Conservation (phyloP, 2,329 filamentous ascomycete species). For the Ophiostoma perfectum region DNA sequence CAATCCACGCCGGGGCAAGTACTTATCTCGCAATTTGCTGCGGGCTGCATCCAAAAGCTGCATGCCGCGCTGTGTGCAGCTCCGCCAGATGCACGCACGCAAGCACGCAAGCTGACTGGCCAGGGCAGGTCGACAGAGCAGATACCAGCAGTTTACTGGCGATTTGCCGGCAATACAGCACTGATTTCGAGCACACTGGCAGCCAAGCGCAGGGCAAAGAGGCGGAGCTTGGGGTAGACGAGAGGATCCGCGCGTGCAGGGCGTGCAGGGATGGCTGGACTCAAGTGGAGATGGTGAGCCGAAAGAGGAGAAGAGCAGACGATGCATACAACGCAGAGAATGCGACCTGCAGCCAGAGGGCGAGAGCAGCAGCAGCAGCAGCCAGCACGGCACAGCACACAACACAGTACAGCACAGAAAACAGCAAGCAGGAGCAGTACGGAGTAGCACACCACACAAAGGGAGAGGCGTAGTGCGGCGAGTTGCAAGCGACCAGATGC, state of each 20-base stretch:
- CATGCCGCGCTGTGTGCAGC: not conserved
- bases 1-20: not conserved
- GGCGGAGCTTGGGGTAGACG: not conserved
- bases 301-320: slow-evolving; percentile 6
- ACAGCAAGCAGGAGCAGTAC: too few species aligned
- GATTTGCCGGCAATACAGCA: too few species aligned
- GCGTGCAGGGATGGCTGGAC: not conserved
- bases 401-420: too few species aligned
- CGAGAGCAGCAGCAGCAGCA: not conserved
- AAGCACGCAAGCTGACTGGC: not conserved
- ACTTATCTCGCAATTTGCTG: not conserved
- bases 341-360: not conserved
- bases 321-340: not conserved
- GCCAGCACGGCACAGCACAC: not conserved
- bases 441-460: too few species aligned
- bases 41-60: not conserved
- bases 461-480: too few species aligned
- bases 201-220: not conserved
- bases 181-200: too few species aligned
- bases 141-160: not conserved
- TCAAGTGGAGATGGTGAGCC: not conserved
- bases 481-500: too few species aligned
- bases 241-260: not conserved
- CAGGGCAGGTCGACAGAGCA: not conserved
- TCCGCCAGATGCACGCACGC: slow-evolving; percentile 11